A percentile compares a stretch with the other conserved stretches of the same genome.
Evolutionary conservation across 2,329 filamentous ascomycete species (phyloP).

Genomic region (Curvularia lunata): DNA sequence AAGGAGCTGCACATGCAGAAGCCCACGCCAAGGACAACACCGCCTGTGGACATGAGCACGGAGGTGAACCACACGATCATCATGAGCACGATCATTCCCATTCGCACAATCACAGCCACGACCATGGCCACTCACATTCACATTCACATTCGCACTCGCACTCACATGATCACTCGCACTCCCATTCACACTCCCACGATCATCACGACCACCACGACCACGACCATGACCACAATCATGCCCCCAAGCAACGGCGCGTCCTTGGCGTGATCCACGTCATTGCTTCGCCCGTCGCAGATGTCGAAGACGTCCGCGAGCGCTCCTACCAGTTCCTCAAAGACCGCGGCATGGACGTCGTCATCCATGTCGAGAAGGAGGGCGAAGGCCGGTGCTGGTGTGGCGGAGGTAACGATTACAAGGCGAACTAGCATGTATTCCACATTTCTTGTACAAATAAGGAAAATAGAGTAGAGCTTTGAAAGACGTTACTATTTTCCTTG

Average conservation of each 20-base stretch:
- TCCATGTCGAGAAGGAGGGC: slow-evolving; percentile 87
- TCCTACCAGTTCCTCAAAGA: slow-evolving; percentile 73
- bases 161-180: slow-evolving; percentile 12
- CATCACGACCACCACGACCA: slow-evolving; percentile 39
- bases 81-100: slow-evolving; percentile 35
- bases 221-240: slow-evolving; percentile 46
- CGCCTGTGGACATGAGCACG: slow-evolving; percentile 35
- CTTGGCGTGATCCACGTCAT: slow-evolving; percentile 87
- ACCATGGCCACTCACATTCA: slow-evolving; percentile 35
- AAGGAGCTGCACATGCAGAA: slow-evolving; percentile 50
- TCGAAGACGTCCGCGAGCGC: slow-evolving; percentile 84
- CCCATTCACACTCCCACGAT: slow-evolving; percentile 9
- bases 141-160: slow-evolving; percentile 20
- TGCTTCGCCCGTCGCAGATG: slow-evolving; percentile 71
- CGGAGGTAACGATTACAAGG: slow-evolving; percentile 45
- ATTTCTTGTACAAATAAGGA: not conserved
- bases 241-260: slow-evolving; percentile 57
- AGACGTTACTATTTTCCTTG: no score
- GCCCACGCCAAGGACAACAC: slow-evolving; percentile 51
- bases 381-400: slow-evolving; percentile 71
- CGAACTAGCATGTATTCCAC: not conserved
- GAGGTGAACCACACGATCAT: not conserved
- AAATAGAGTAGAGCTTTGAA: not conserved
- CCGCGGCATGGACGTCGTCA: slow-evolving; percentile 78
- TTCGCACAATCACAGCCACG: not conserved